phyloP scores from a whole-genome alignment of 306 rosid species.

The Boehmeria nivea region DNA sequence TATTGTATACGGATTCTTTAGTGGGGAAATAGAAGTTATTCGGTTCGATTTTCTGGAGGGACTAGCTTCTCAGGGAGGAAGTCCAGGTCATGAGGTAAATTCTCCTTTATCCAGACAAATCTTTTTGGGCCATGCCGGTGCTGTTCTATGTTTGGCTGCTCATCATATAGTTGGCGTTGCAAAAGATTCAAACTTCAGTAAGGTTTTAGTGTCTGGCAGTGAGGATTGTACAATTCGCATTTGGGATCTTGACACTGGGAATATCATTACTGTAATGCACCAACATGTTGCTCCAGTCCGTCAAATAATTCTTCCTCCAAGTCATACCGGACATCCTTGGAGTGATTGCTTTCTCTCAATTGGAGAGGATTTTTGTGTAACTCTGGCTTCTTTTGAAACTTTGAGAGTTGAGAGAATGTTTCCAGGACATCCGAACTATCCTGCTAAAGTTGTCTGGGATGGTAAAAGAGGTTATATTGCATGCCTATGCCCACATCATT shows the following conservation, averaged over 20 bases:
- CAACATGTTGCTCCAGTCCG: constrained; percentile 91
- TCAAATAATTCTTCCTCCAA: constrained; percentile 82
- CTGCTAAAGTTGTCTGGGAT: constrained; percentile 93
- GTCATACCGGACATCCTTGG: constrained; percentile 68
- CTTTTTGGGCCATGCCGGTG: constrained; percentile 72
- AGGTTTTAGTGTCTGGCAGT: constrained; percentile 87
- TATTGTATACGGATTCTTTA: constrained; percentile 52
- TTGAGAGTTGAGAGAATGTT: constrained; percentile 86
- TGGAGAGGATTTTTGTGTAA: constrained; percentile 91
- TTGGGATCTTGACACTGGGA: constrained; percentile 81
- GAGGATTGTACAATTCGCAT: constrained; percentile 77
- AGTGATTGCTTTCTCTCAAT: constrained; percentile 84
- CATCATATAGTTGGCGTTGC: constrained; percentile 57
- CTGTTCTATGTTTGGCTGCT: constrained; percentile 90
- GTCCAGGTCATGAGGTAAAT: constrained; percentile 37
- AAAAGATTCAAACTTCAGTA: constrained; percentile 38
- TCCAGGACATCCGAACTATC: constrained; percentile 84
- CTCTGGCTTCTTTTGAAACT: constrained; percentile 84
- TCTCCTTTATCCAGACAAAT: constrained; percentile 43
- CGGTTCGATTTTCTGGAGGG: constrained; percentile 63
- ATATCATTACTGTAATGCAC: constrained; percentile 70
- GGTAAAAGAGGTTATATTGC: constrained; percentile 83
- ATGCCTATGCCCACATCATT: constrained; percentile 62
- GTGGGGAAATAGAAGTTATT: constrained; percentile 72
- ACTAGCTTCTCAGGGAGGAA: constrained; percentile 36